Evolutionary conservation across 2,329 filamentous ascomycete species (phyloP), one percentile per base, ranked within the genome.

Genomic region (Tolypocladium tundrense): DNA sequence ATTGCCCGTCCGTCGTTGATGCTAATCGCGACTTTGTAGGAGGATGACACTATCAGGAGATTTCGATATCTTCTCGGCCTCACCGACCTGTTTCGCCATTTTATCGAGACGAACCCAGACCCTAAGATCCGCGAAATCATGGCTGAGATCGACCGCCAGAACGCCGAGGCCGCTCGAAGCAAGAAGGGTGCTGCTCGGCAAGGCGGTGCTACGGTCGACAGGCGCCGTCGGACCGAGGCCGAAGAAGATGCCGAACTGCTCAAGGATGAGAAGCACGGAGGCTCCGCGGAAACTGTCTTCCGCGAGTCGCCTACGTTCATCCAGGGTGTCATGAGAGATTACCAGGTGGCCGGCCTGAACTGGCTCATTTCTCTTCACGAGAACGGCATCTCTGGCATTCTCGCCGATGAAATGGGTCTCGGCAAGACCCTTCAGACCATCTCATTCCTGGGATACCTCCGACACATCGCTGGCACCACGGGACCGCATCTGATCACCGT

Each of bases 351-450:
- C 40, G 94, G 94, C 64, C 79, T 99, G 64, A 99, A 99, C 73
- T 99, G 94, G 94, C 82, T 99, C 52, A 91, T 99, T 65, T 97
- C 92, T 14, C 81, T 99, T 7, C 94, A 99, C 68, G 94, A 99
- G 73, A 99, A 99, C 68, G 94, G 94, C 77, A 99, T 99, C 64
- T 97, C 93, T 24, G 94, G 94, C 65, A 99, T 99, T 62, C 79
- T 99, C 54, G 94, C 94, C 60, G 94, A 99, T 69, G 94, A 99
- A 76, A 99, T 99, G 94, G 94, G 94, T 73, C 80, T 99, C 24
- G 94, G 94, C 67, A 99, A 99, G 79, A 99, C 94, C 0, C 75
- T 99, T 35, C 94, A 99, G 74, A 99, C 94, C 0, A 99, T 99
- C 60, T 88, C 94, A 1, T 99, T 99, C 75, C 77, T 99, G 40